Evolutionary conservation across 2,329 filamentous ascomycete species (phyloP), one percentile per base, ranked within the genome.

Genomic region (Exophiala xenobiotica): DNA sequence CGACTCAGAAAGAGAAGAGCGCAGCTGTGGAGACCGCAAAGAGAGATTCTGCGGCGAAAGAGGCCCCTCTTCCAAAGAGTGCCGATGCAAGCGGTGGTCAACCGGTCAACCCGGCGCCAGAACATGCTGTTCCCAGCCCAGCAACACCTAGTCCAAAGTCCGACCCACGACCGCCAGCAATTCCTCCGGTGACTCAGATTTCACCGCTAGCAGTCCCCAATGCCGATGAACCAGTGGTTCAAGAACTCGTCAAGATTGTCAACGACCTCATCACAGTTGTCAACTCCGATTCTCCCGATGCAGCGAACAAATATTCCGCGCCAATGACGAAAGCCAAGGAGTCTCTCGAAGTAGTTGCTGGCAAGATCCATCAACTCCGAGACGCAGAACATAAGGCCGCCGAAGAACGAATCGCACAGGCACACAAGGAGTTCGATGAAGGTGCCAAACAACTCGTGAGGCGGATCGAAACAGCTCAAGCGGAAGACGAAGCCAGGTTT

Each of bases 241-340:
- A 96, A 71, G 90, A 97, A 64, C 78, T 99, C 4, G 90, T 95
- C 53, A 92, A 89, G 74, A 92, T 96, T 74, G 80, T 99, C 63
- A 99, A 99, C 73, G 90, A 95, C 70, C 86, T 99, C 63, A 96
- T 99, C 66, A 85, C 88, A 6, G 89, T 95, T 40, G 85, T 96
- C 68, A 96, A 96, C 69, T 87, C 88, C 51, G 92, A 96, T 68
- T 82, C 88, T 51, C 38, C 54, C 3, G 59, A 61, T 20, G 52
- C 54, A 7, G 82, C 86, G 57, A 79, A 79, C 61, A 90, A 87
- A 69, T 96, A 93, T 72, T 83, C 82, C 46, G 79, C 81, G 2
- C 86, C 90, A 1, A 84, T 99, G 52, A 76, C 80, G 61, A 91
- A 93, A 76, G 91, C 92, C 57, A 97, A 96, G 78, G 77, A 79